These are phyloP conservation scores for Tetraselmis striata DNA, from an alignment of 139 green algal species.

Conservation along the genomic window DNA sequence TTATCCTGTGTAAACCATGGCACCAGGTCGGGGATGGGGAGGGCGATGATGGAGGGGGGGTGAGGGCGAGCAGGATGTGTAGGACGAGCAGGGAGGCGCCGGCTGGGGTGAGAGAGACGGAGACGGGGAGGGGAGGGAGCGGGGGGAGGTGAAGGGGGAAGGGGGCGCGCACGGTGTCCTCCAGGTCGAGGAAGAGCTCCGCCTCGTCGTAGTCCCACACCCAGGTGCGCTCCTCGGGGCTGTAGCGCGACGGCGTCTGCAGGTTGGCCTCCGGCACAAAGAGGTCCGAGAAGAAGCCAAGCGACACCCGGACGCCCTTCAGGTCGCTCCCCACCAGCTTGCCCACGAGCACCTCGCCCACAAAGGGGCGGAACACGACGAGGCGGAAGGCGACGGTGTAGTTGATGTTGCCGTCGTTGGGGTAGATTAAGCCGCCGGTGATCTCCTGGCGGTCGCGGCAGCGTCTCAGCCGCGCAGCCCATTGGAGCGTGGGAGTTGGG, in stretches of 20 bases:
- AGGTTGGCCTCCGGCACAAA: slow-evolving; percentile 66
- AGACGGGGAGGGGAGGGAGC: too few relatives aligned
- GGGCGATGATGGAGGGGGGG: too few relatives aligned
- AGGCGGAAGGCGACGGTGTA: slow-evolving; percentile 69
- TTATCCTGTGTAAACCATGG: too few relatives aligned
- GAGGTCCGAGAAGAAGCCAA: slow-evolving; percentile 90
- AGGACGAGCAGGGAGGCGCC: too few relatives aligned
- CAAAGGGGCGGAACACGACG: slow-evolving; percentile 86
- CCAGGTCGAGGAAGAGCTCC: slow-evolving; percentile 45
- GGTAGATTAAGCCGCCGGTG: slow-evolving; percentile 72
- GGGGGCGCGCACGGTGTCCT: background rate
- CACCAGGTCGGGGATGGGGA: too few relatives aligned
- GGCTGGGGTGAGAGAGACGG: too few relatives aligned
- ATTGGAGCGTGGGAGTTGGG: too few relatives aligned
- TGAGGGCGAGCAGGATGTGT: too few relatives aligned
- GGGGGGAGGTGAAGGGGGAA: too few relatives aligned
- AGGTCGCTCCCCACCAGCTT: slow-evolving; percentile 60
- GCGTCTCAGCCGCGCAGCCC: too few relatives aligned
- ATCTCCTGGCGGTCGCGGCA: too few relatives aligned
- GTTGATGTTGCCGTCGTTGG: slow-evolving; percentile 66
- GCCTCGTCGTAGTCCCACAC: slow-evolving; percentile 71
- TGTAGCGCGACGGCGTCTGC: slow-evolving; percentile 55
- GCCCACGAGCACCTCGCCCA: slow-evolving; percentile 74
- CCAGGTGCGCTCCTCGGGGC: slow-evolving; percentile 65
- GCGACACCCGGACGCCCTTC: slow-evolving; percentile 54